Base-by-base conservation (phyloP, 345 rosid species). In the Pistacia vera region DNA sequence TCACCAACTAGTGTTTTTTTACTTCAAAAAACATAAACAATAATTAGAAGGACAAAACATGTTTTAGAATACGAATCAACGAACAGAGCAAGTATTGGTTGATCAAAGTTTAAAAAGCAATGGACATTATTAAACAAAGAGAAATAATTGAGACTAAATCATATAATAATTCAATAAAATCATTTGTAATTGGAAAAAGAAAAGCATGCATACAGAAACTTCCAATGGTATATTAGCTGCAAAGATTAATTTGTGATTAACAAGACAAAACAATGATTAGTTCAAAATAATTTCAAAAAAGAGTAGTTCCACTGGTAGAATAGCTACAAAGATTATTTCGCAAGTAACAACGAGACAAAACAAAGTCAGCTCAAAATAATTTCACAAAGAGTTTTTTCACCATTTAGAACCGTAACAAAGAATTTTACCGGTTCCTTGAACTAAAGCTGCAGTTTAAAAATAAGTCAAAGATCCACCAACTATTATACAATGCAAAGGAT, bases 381-480 rank as follows among this genome's bases (percentile, higher is more conserved):
- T 41, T 35, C 16, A 25, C 16, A 36, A 41, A 1, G 66, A 18
- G 44, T 11, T 48, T 41, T 51, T 59, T 22, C 22, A 44, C 0
- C 52, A 70, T 56, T 56, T 36, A 56, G 48, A 57, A 61, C 18
- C 38, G 1, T 0, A 51, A 46, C 22, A 22, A 62, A 61, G 33
- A 25, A 11, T 18, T 66, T 13, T 14, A 16, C 18, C n/a, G 48
- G 8, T 33, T 38, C 52, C 20, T 74, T 22, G 36, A 60, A 60
- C 54, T 74, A 74, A 20, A 4, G 36, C 44, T 63, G 69, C 56
- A 52, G 38, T 12, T 64, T 20, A n/a, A n/a, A 49, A 33, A 66
- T 28, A 54, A n/a, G 63, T 74, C 54, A 65, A 74, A 55, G 71
- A 74, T 64, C 77, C 71, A 52, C 44, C 61, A 74, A 5, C 77